Base-by-base conservation (phyloP, 2,329 filamentous ascomycete genomes). In the Colletotrichum incanum region DNA sequence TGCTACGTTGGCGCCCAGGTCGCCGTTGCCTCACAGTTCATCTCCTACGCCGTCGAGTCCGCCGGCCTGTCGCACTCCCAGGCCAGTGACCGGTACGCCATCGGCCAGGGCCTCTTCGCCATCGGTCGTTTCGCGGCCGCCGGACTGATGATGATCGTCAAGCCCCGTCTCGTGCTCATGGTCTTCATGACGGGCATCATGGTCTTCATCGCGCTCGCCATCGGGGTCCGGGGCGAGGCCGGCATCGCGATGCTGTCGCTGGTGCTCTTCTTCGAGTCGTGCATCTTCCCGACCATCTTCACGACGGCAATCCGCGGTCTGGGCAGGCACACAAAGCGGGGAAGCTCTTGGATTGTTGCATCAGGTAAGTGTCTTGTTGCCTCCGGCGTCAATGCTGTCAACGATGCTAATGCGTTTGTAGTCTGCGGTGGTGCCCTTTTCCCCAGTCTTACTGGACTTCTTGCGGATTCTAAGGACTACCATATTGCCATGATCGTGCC, bases 401-500 rank as follows among this genome's bases (percentile, higher is more conserved):
- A 12, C 50, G 16, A 18, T 28, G 12, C 31, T 39, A 39, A 56
- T n/a, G 34, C 26, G 39, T 45, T 23, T n/a, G 3, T 26, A 20
- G 70, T 71, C 23, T 55, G 20, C 12, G 65, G 70, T 4, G 66
- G 70, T 23, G 65, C 70, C 1, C 70, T 70, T 7, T 70, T 65
- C 23, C 65, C 70, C 37, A 49, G 28, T 39, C 45, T 72, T 20
- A 70, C 66, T 6, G 70, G 66, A 7, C 60, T 70, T 6, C 52
- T 71, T 12, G 70, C 70, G 14, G 70, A 72, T 47, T 47, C 56
- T 43, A 55, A 50, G 45, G 60, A 43, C 54, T 65, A 72, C 28
- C 66, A 70, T 0, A 82, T 89, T 50, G 89, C 90, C 5, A 92
- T 94, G 89, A 83, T 90, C 11, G 91, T 94, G 1, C 92, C 92